Evolutionary conservation across 306 rosid species (phyloP), one percentile per base, ranked within the genome.

Genomic region (Lathyrus aphaca): DNA sequence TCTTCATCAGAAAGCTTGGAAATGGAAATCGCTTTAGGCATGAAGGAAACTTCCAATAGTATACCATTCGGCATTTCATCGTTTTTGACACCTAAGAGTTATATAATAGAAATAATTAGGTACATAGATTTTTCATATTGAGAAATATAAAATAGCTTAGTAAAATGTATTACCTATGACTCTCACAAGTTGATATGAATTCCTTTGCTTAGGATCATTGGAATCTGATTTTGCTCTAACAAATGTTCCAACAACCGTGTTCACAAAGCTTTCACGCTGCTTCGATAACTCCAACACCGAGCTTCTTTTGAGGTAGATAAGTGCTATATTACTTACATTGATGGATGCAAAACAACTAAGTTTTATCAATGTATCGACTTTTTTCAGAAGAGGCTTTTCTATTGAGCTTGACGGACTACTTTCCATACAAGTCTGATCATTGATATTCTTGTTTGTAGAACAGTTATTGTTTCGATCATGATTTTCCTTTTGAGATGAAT

Each of bases 1-100:
- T 86, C 95, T 18, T 74, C 68, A 68, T 89, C 92, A 19, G 89
- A 86, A 6, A 92, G 86, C 73, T 64, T 76, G 32, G 79, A 75
- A 45, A 88, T 63, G 23, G 79, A 77, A 48, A 89, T 70, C 29
- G 78, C 72, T 27, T 69, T 27, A 54, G 63, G 46, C 54, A 53
- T 35, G 74, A 48, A 45, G 71, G 91, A 85, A 82, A 88, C 85
- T 85, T 80, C 75, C 83, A 92, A 73, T 76, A 75, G 82, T 32
- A 76, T 23, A 66, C 66, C 82, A 29, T 62, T 35, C 5, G 39
- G 32, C n/a, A 4, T 30, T 79, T 77, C 76, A 51, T 58, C 76
- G 29, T 2, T 10, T 39, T 32, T 58, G 35, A 89, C 66, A 54
- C 88, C 98, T 92, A 77, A 53, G 59, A 69, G 58, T 25, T 14